A percentile compares a stretch with the other conserved stretches of the same genome.
phyloP scores from a whole-genome alignment of 176 grass and related monocot genomes.

The Tuctoria greenei region DNA sequence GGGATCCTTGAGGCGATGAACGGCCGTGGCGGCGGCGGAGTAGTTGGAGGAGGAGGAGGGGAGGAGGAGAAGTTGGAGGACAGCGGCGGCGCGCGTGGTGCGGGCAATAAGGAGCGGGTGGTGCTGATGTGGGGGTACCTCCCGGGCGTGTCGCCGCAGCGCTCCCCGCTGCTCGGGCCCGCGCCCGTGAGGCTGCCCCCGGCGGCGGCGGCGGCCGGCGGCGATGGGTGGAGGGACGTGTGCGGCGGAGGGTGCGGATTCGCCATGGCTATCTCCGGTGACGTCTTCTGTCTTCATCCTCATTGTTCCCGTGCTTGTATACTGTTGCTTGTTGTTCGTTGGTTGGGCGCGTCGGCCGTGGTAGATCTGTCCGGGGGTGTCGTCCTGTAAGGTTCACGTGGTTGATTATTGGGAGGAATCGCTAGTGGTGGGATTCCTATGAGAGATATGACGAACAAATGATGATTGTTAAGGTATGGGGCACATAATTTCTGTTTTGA shows the following conservation, averaged over 20 bases:
- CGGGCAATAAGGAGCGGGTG: slow-evolving; percentile 52
- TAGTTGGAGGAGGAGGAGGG: slow-evolving; percentile 40
- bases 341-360: background rate
- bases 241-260: slow-evolving; percentile 96
- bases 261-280: slow-evolving; percentile 93
- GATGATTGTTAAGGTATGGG: background rate
- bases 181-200: slow-evolving; percentile 63
- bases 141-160: slow-evolving; percentile 89
- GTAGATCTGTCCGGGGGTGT: slow-evolving; percentile 38
- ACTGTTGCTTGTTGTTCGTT: slow-evolving; percentile 4
- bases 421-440: background rate
- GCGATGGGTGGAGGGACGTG: slow-evolving; percentile 78
- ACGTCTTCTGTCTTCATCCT: slow-evolving; percentile 23
- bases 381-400: background rate
- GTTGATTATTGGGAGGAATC: background rate
- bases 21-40: slow-evolving; percentile 41
- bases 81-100: background rate
- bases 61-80: slow-evolving; percentile 57
- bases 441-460: background rate
- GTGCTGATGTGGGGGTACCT: slow-evolving; percentile 99
- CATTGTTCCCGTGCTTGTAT: slow-evolving; percentile 21
- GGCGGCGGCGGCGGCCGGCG: slow-evolving; percentile 39
- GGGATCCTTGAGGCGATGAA: slow-evolving; percentile 54
- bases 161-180: slow-evolving; percentile 85
- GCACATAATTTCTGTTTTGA: background rate